These are phyloP conservation scores for Scedosporium boydii DNA, from an alignment of 2,329 filamentous ascomycete genomes.

Conservation along the genomic window DNA sequence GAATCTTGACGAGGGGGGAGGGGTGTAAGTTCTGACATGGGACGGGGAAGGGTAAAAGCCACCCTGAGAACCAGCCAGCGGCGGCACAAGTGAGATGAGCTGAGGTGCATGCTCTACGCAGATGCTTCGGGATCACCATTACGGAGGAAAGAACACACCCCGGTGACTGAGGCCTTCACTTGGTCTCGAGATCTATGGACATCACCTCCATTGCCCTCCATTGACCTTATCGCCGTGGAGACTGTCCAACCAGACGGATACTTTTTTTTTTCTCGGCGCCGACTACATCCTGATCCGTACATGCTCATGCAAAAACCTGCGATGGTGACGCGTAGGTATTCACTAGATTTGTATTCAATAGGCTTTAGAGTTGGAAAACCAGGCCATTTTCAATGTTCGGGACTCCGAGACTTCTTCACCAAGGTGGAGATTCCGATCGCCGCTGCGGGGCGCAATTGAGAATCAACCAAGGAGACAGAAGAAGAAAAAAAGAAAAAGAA, in stretches of 20 bases:
- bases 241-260: background rate
- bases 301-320: background rate
- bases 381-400: background rate
- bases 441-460: background rate
- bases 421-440: background rate
- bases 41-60: background rate
- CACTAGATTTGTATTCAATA: too few relatives aligned
- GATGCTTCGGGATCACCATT: background rate
- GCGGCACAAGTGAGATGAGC: background rate
- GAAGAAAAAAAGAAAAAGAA: background rate
- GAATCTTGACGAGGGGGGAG: background rate
- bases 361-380: background rate
- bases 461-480: background rate
- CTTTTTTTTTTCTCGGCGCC: background rate
- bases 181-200: background rate
- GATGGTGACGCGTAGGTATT: too few relatives aligned
- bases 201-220: background rate
- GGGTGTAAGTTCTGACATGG: background rate
- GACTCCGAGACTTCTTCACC: background rate
- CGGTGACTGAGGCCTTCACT: too few relatives aligned
- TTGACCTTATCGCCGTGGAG: background rate
- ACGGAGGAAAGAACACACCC: background rate
- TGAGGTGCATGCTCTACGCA: background rate
- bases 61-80: background rate
- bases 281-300: background rate